Percentiles rank a stretch among this genome's conserved stretches.
These are phyloP conservation scores for Penicillium nucicola DNA, from an alignment of 495 filamentous ascomycete species.

Conservation along the genomic window DNA sequence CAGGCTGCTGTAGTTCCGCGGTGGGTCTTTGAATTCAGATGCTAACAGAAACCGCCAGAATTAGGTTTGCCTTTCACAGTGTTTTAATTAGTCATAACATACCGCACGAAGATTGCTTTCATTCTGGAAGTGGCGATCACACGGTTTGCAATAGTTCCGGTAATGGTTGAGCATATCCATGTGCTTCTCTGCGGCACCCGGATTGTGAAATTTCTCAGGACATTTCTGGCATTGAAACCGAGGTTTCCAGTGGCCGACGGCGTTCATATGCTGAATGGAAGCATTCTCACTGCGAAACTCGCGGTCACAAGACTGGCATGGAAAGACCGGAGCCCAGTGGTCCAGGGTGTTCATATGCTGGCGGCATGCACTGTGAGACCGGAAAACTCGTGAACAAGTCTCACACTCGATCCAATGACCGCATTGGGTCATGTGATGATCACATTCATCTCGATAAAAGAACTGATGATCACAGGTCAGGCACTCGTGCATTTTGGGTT, in stretches of 20 bases:
- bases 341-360: constrained; percentile 36
- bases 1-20: constrained; percentile 30
- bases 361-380: constrained; percentile 10
- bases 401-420: constrained; percentile 32
- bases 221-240: not conserved
- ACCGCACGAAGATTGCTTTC: constrained; percentile 40
- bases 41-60: constrained; percentile 23
- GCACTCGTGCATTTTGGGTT: not conserved
- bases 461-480: constrained; percentile 11
- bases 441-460: not conserved
- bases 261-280: constrained; percentile 37
- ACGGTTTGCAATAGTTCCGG: constrained; percentile 35
- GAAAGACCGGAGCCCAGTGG: constrained; percentile 27
- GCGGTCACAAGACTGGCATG: constrained; percentile 36
- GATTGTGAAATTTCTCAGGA: constrained; percentile 23
- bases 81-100: constrained; percentile 5
- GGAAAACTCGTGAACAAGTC: constrained; percentile 31
- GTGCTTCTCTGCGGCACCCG: constrained; percentile 29
- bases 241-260: not conserved
- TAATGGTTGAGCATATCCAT: constrained; percentile 35
- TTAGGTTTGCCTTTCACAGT: not conserved
- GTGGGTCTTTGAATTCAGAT: constrained; percentile 42
- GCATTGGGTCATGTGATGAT: constrained; percentile 35
- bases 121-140: constrained; percentile 33
- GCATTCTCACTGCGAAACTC: constrained; percentile 21